These are phyloP conservation scores for Pulveroboletus sp. DNA, from an alignment of 768 basidiomycete species.

Conservation along the genomic window DNA sequence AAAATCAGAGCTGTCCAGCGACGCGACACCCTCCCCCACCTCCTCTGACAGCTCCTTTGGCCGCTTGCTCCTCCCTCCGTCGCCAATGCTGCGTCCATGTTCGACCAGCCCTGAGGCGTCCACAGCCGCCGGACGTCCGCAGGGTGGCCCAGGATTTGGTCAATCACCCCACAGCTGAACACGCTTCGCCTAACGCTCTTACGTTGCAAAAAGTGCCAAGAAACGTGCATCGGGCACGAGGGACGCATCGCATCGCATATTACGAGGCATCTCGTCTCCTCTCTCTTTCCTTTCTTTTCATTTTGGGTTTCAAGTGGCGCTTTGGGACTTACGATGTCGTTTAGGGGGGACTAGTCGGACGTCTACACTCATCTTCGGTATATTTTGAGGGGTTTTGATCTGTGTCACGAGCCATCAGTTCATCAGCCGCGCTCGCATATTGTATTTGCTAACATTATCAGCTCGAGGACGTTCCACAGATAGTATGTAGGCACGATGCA, in stretches of 20 bases:
- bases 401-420: background rate
- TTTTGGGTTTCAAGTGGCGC: slow-evolving; percentile 17
- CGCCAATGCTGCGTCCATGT: slow-evolving; percentile 22
- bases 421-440: slow-evolving; percentile 16
- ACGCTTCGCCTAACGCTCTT: slow-evolving; percentile 13
- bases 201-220: slow-evolving; percentile 17
- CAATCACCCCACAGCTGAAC: slow-evolving; percentile 13
- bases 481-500: slow-evolving; percentile 7
- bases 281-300: slow-evolving; percentile 3
- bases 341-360: background rate
- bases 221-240: slow-evolving; percentile 26
- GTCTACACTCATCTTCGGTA: slow-evolving; percentile 2
- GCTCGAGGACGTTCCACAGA: background rate
- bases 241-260: slow-evolving; percentile 1
- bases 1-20: slow-evolving; percentile 13
- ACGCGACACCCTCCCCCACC: slow-evolving; percentile 16
- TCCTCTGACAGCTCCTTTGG: slow-evolving; percentile 18
- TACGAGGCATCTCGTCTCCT: background rate
- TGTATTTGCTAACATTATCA: slow-evolving; percentile 20
- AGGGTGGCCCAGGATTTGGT: slow-evolving; percentile 10
- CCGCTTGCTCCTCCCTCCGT: slow-evolving; percentile 11
- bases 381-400: slow-evolving; percentile 6
- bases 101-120: slow-evolving; percentile 15
- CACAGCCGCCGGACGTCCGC: slow-evolving; percentile 10
- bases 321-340: slow-evolving; percentile 6